Base-by-base conservation (phyloP, 2,329 filamentous ascomycete species). In the Verticillium tricorpus region DNA sequence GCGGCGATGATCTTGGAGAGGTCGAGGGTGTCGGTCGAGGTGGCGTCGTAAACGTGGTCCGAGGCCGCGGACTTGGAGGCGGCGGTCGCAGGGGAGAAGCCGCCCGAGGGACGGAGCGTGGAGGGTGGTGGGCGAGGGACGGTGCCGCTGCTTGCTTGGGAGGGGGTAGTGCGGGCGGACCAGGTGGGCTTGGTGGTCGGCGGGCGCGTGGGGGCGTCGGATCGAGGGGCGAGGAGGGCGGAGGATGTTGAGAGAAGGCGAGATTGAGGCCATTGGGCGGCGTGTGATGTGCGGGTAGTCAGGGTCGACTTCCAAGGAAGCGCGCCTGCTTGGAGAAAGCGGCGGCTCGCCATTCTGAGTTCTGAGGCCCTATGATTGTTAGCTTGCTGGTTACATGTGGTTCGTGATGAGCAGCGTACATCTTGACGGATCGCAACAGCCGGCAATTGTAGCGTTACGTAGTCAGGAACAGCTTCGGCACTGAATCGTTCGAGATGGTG, bases 1-100 rank as follows among this genome's bases (percentile, higher is more conserved):
- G 68, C 68, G 65, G 71, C 69, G 64, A 79, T 68, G 61, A 79
- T 71, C 52, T 69, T 69, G 45, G 73, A 69, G 34, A 78, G 70
- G 63, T 79, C 72, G 57, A 76, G 62, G 5, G 34, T 35, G 25
- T 60, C 60, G 25, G 52, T 17, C 12, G 61, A 62, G 4, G 63
- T 62, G n/a, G 64, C 64, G 54, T 66, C 64, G 50, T 66, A 66
- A 28, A 59, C 40, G 31, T 37, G 45, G 32, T 59, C 58, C 11
- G 39, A 34, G 9, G 40, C 31, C 32, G 58, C 58, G 9, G 58
- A 52, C n/a, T 45, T 45, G 22, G 40, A 35, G 58, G 45, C 31
- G 25, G 58, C 58, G 25, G 40, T 59, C 28, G 40, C 34, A 1
- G 25, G 25, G 58, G 40, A 35, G 58, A 37, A 25, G 11, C 31